These are phyloP conservation scores for Colletotrichum tropicicola DNA, from an alignment of 2,329 filamentous ascomycete genomes.

Conservation along the genomic window DNA sequence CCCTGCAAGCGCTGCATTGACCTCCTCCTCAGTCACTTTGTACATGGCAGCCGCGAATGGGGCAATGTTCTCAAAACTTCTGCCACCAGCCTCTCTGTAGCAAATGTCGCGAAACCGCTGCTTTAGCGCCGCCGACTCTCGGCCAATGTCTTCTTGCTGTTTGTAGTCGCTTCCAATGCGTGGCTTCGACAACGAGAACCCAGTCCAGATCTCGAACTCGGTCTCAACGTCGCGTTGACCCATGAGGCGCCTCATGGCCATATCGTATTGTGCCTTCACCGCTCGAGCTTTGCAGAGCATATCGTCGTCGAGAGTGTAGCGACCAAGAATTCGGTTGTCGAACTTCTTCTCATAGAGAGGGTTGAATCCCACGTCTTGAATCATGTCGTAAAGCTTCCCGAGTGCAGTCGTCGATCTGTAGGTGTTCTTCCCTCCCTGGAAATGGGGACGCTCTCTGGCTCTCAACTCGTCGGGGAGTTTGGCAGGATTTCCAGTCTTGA, in stretches of 20 bases:
- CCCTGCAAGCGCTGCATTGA: conserved; percentile 66
- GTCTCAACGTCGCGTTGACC: conserved; percentile 83
- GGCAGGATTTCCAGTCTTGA: conserved; percentile 86
- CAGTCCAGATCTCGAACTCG: conserved; percentile 92
- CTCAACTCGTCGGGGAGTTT: conserved; percentile 68
- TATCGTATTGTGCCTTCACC: conserved; percentile 83
- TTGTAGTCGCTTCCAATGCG: conserved; percentile 82
- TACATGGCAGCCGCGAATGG: conserved; percentile 91
- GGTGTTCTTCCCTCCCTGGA: conserved; percentile 73
- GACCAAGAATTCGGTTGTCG: conserved; percentile 76
- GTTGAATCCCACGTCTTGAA: conserved; percentile 72
- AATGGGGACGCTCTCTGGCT: conserved; percentile 81
- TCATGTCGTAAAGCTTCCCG: conserved; percentile 83
- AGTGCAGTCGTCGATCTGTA: conserved; percentile 79
- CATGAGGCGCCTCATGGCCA: conserved; percentile 80
- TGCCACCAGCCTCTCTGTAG: conserved; percentile 68
- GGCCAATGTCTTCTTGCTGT: conserved; percentile 82
- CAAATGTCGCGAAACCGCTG: conserved; percentile 75
- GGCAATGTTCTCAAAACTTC: conserved; percentile 69
- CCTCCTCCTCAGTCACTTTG: conserved; percentile 77
- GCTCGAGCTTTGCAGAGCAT: conserved; percentile 66
- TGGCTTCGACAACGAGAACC: conserved; percentile 82
- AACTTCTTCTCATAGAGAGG: conserved; percentile 79
- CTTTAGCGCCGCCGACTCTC: conserved; percentile 72
- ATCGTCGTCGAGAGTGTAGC: conserved; percentile 62